Percentiles rank a stretch among this genome's conserved stretches.
Conservation (phyloP, 345 rosid species). For the Citrus glauca region DNA sequence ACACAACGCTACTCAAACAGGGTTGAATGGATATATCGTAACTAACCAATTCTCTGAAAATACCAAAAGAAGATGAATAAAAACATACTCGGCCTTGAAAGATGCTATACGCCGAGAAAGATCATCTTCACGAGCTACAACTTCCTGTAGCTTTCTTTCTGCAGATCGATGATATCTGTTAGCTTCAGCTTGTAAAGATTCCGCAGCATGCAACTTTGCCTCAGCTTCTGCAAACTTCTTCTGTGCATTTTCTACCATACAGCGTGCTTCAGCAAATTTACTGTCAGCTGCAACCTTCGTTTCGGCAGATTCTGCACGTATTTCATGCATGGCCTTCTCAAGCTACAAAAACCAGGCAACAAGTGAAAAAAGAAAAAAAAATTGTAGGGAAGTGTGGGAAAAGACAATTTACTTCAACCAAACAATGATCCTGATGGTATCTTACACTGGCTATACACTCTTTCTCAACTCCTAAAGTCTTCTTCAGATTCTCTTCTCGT, state of each 20-base stretch:
- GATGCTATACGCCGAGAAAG: conserved; percentile 50
- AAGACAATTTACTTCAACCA: conserved; percentile 1
- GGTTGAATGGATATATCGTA: background rate
- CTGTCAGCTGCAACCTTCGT: conserved; percentile 72
- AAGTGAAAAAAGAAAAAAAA: background rate
- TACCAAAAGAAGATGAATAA: conserved; percentile 1
- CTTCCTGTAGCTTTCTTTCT: conserved; percentile 85
- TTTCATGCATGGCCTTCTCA: conserved; percentile 93
- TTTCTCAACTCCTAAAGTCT: conserved; percentile 77
- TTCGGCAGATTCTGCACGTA: conserved; percentile 94
- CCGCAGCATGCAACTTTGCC: conserved; percentile 58
- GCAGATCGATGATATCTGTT: conserved; percentile 61
- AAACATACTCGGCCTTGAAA: conserved; percentile 76
- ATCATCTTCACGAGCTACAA: conserved; percentile 84
- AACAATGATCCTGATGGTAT: background rate
- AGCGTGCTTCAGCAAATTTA: conserved; percentile 61
- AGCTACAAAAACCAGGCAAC: conserved; percentile 41
- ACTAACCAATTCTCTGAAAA: background rate
- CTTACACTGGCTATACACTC: conserved; percentile 92
- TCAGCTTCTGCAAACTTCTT: conserved; percentile 65
- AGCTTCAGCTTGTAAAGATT: conserved; percentile 73
- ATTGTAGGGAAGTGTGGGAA: background rate
- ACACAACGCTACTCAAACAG: background rate
- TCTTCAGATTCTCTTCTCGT: conserved; percentile 78
- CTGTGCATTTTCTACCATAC: conserved; percentile 65